Percentiles rank a stretch among this genome's conserved stretches.
These are phyloP conservation scores for Cryptococcus floricola DNA, from an alignment of 1,284 basidiomycete genomes.

Conservation along the genomic window DNA sequence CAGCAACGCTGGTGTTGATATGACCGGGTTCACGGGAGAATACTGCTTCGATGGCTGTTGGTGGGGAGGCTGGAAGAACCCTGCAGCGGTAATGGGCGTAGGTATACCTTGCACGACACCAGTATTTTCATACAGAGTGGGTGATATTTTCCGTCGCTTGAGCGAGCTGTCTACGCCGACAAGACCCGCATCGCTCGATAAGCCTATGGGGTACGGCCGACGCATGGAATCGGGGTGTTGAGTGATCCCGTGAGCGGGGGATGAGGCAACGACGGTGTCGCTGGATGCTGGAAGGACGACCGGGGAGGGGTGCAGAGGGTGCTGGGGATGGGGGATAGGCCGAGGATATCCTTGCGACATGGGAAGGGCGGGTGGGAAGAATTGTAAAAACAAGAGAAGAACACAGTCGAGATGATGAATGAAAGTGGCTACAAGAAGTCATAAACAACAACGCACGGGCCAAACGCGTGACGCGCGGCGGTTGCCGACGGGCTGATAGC, in stretches of 20 bases:
- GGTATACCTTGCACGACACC: too few species aligned
- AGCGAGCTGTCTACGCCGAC: background rate
- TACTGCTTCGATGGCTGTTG: too few species aligned
- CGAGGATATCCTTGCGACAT: background rate
- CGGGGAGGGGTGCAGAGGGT: background rate
- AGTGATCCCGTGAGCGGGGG: background rate
- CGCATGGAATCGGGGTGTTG: background rate
- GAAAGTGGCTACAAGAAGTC: background rate
- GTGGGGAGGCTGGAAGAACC: background rate
- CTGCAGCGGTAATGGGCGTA: background rate
- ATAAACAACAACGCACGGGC: too few species aligned
- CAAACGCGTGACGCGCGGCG: too few species aligned
- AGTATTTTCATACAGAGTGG: slow-evolving; percentile 2
- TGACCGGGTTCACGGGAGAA: background rate
- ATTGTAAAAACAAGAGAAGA: background rate
- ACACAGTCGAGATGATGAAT: background rate
- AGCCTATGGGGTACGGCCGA: background rate
- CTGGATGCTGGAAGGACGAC: background rate
- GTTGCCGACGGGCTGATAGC: background rate
- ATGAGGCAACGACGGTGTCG: background rate
- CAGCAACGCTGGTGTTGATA: slow-evolving; percentile 18
- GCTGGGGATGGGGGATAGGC: background rate
- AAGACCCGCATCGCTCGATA: background rate
- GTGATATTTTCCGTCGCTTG: slow-evolving; percentile 8
- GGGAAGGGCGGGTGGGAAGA: background rate